A percentile compares a stretch with the other conserved stretches of the same genome.
Conservation (phyloP, 352 stramenopile species). For the Globisporangium takayamanum region DNA sequence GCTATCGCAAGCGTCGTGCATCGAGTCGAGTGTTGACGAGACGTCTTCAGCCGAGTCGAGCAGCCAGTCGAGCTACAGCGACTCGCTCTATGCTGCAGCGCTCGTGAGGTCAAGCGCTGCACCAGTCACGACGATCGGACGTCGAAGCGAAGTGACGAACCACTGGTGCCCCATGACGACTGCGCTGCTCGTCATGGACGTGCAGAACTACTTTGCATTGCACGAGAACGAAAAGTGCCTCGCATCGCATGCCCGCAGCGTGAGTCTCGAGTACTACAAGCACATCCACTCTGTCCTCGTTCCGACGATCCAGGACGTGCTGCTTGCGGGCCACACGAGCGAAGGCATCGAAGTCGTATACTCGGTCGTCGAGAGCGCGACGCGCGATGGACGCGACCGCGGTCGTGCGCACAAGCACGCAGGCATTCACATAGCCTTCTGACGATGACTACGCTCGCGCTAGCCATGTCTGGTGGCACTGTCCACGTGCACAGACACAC, state of each 20-base stretch:
- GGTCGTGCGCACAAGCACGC: conserved; percentile 85
- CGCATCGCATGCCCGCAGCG: conserved; percentile 4
- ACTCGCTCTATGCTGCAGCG: conserved; percentile 6
- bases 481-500: too few species aligned
- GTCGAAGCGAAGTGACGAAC: conserved; percentile 19
- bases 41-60: conserved; percentile 3
- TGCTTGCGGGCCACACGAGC: conserved; percentile 41
- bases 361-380: conserved; percentile 86
- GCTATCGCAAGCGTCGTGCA: background rate
- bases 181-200: conserved; percentile 51
- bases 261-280: conserved; percentile 34
- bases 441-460: too few species aligned
- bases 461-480: too few species aligned
- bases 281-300: conserved; percentile 43
- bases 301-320: conserved; percentile 50
- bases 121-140: background rate
- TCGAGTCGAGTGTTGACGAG: conserved; percentile 4
- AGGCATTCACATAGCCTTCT: conserved; percentile 66
- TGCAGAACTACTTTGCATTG: conserved; percentile 65
- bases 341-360: conserved; percentile 84
- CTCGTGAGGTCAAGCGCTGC: conserved; percentile 6
- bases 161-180: conserved; percentile 66
- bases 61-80: conserved; percentile 3
- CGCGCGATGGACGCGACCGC: conserved; percentile 74
- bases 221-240: conserved; percentile 21